These are phyloP conservation scores for Canariomyces notabilis DNA, from an alignment of 2,329 filamentous ascomycete genomes.

Conservation along the genomic window DNA sequence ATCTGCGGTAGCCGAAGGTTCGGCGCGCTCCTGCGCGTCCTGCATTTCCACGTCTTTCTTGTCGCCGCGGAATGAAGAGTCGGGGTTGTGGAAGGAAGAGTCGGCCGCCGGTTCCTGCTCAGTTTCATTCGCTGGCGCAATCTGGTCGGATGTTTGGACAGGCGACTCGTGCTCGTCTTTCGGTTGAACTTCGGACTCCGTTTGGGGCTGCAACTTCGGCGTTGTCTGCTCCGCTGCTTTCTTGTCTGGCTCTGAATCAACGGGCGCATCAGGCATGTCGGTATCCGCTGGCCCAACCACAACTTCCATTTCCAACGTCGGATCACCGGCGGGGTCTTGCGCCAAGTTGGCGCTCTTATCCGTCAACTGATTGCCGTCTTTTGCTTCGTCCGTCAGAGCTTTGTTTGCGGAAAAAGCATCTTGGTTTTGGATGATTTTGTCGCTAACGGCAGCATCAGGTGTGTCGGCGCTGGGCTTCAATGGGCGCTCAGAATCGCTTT, in stretches of 20 bases:
- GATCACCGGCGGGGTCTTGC: conserved; percentile 29
- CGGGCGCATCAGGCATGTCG: conserved; percentile 23
- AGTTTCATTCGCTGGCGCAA: conserved; percentile 6
- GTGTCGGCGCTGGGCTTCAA: conserved; percentile 5
- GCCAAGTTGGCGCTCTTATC: conserved; percentile 1
- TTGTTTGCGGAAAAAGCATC: conserved; percentile 15
- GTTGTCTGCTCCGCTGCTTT: background rate
- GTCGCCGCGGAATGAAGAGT: background rate
- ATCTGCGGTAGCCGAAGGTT: conserved; percentile 4
- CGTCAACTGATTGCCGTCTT: background rate
- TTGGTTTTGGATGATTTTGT: conserved; percentile 12
- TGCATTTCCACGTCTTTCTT: conserved; percentile 24
- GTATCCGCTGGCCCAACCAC: conserved; percentile 8
- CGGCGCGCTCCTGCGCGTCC: conserved; percentile 10
- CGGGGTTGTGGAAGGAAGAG: background rate
- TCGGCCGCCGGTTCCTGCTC: background rate
- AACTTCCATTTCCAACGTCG: conserved; percentile 45
- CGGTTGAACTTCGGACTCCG: background rate
- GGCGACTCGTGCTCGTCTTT: conserved; percentile 1
- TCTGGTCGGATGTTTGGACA: background rate
- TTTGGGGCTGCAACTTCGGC: conserved; percentile 11
- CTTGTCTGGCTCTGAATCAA: conserved; percentile 5
- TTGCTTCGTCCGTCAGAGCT: conserved; percentile 1
- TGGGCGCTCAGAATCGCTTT: conserved; percentile 7
- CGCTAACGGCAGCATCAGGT: background rate